Conservation (phyloP, 805 yeast genomes). For the Hanseniaspora clermontiae region DNA sequence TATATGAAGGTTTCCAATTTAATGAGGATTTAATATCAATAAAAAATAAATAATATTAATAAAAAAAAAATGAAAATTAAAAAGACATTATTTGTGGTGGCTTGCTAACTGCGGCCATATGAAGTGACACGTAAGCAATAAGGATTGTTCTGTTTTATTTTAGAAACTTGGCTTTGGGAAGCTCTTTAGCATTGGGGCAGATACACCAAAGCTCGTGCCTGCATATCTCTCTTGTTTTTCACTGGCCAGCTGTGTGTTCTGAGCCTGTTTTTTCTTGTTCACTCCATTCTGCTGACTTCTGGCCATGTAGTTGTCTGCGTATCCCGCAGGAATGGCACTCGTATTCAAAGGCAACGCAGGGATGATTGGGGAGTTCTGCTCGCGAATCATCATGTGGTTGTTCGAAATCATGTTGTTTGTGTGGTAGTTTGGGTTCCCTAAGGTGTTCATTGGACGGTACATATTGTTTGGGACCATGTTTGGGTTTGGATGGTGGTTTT, state of each 20-base stretch:
- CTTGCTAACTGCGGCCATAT: no score
- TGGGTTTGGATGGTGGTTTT: not conserved
- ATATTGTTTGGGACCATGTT: not conserved
- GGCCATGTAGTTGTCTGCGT: not conserved
- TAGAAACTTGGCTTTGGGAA: constrained; percentile 12
- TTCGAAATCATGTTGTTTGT: not conserved
- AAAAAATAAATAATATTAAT: no score
- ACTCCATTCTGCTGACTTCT: not conserved
- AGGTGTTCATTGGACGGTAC: not conserved
- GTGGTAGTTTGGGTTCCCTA: not conserved
- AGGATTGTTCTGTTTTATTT: not conserved
- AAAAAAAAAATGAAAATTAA: no score
- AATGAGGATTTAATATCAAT: no score
- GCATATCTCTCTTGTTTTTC: constrained; percentile 7
- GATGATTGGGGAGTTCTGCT: not conserved
- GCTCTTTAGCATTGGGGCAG: constrained; percentile 6
- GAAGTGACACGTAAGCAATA: no score
- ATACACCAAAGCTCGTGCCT: constrained; percentile 11
- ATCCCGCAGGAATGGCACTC: not conserved
- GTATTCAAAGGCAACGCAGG: not conserved
- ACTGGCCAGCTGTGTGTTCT: not conserved
- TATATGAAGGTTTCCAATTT: not conserved
- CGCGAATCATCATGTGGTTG: not conserved
- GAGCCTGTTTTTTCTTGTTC: not conserved
- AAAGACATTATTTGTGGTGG: no score